Evolutionary conservation across 371 early-diverging fungal species (phyloP), one percentile per base, ranked within the genome.

Genomic region (Rhizopus delemar): DNA sequence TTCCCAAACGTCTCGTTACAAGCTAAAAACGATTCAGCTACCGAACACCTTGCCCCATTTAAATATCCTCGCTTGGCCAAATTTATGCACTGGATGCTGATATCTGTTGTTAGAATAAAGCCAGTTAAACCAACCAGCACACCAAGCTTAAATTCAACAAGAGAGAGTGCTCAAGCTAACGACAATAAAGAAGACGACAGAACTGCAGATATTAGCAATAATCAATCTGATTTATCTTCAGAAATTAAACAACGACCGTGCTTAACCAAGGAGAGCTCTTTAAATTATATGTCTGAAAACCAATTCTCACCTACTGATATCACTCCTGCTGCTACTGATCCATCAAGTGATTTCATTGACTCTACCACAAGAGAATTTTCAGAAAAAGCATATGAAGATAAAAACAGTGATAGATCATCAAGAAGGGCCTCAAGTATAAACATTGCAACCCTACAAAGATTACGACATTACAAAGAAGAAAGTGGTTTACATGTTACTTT

Each of bases 41-140:
- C 35, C 2, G 62, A 58, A 16, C 53, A 49, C 16, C 49, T 74
- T 3, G 55, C 60, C 5, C 60, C 66, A 0, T 70, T 65, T 32
- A 15, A 36, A 2, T 43, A 43, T 48, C 72, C 75, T 1, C 22
- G 2, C 1, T 29, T 59, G 5, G 70, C 75, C 6, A 69, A 41
- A 53, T 22, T 51, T 32, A 46, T 69, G 12, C 65, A 71, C 51
- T 75, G 72, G 69, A 0, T 65, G 8, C 52, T 75, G 8, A 5
- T 51, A 0, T 15, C 16, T 13, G 28, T 75, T 0, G 69, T 66
- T 38, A 55, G 57, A 29, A 53, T 69, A 0, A 59, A 51, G 3
- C 38, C 53, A 0, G 8, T 16, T 13, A 31, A 28, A 51, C 31
- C 48, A 8, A 16, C 28, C 4, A 29, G 15, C 5, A 28, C 16